Base-by-base conservation (phyloP, 805 yeast genomes). In the Pichia cephalocereana region DNA sequence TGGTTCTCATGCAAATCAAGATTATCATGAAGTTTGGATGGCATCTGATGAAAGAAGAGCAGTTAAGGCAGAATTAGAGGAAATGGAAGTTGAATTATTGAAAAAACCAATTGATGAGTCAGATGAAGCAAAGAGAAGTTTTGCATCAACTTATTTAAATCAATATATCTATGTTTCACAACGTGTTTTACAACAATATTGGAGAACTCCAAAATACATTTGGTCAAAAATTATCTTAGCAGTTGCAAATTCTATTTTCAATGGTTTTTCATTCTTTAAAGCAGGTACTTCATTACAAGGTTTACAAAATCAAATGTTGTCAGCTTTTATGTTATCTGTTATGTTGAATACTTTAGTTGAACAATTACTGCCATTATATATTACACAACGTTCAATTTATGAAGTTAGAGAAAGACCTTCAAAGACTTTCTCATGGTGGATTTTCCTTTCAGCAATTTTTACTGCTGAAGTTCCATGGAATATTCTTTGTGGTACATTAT, bases 281-380 rank as follows among this genome's bases (percentile, higher is more conserved):
- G 84, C 88, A 36, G 70, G 71, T 48, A 72, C 72, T 26, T 74
- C 87, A 14, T 61, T 72, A 42, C 87, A 79, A 66, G 82, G 86
- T 60, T 63, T 86, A 57, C 96, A 88, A 64, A 86, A 86, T 65
- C 93, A 83, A 69, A 80, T 85, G 88, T 77, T 83, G 57, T 71
- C 89, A 3, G 60, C 83, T 41, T 86, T 86, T 69, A 82, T 84
- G 87, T 75, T 80, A 57, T 61, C 77, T 39, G 71, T 77, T 56
- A 68, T 75, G 44, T 71, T 79, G 66, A 72, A 73, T 54, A 79
- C 84, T 26, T 58, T 80, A 56, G 60, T 79, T 44, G 78, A 80
- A 54, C 89, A 83, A 62, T 71, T 77, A 67, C 64, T 82, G 54
- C 88, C 89, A 18, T 62, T 75, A 47, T 85, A 70, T 61, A 76